Conservation (phyloP, 305 asterid genomes). For the Ruellia speciosa region DNA sequence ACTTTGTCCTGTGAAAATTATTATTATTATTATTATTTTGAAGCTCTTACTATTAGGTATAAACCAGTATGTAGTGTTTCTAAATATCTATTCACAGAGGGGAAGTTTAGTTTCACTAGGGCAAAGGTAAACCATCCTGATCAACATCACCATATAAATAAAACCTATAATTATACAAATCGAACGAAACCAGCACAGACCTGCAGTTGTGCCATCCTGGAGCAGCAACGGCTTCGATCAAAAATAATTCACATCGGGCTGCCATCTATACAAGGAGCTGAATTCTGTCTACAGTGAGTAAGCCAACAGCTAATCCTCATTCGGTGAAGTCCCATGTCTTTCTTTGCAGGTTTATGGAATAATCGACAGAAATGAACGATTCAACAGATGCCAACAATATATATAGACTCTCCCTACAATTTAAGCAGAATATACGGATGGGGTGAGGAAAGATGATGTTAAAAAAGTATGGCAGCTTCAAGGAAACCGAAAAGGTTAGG, state of each 20-base stretch:
- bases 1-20: too few species aligned
- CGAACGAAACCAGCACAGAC: background rate
- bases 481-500: too few species aligned
- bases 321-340: background rate
- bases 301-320: background rate
- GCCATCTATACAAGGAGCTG: constrained; percentile 6
- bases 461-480: too few species aligned
- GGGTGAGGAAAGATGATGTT: background rate
- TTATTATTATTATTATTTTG: too few species aligned
- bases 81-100: background rate
- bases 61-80: background rate
- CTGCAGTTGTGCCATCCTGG: background rate
- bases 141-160: background rate
- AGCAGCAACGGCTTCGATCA: background rate
- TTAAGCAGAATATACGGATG: background rate
- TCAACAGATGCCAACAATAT: background rate
- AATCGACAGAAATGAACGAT: background rate
- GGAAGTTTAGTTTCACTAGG: background rate
- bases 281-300: background rate
- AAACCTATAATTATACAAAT: background rate
- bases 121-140: background rate
- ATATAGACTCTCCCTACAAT: background rate
- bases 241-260: background rate
- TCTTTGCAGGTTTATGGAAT: background rate
- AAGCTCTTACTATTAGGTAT: too few species aligned